Conservation (phyloP, 495 filamentous ascomycete genomes). For the Penicillium silybi region DNA sequence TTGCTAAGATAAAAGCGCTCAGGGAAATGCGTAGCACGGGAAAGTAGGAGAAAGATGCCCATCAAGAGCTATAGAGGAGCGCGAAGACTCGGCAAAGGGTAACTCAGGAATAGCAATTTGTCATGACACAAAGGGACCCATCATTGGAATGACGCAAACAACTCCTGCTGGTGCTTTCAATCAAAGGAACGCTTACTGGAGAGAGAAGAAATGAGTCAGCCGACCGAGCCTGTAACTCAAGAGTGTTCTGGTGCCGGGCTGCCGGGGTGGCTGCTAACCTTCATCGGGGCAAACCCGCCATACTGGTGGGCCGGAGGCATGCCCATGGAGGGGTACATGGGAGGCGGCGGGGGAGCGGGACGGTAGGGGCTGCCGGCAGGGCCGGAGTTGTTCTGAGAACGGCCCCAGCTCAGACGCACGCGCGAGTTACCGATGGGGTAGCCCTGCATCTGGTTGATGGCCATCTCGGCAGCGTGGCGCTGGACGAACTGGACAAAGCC, state of each 20-base stretch:
- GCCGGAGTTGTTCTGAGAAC: conserved; percentile 98
- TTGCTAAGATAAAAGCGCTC: conserved; percentile 48
- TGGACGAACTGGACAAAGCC: conserved; percentile 99
- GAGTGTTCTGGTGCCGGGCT: conserved; percentile 30
- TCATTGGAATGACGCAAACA: conserved; percentile 45
- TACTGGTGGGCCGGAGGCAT: conserved; percentile 73
- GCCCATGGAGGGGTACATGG: conserved; percentile 82
- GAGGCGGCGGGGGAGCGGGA: conserved; percentile 86
- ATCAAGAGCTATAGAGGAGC: conserved; percentile 43
- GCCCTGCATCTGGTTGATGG: conserved; percentile 99
- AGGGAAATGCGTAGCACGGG: conserved; percentile 44
- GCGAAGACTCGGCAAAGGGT: conserved; percentile 28
- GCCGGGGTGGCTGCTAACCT: conserved; percentile 53
- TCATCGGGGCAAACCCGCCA: conserved; percentile 69
- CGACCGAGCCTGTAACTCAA: conserved; percentile 32
- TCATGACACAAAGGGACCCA: conserved; percentile 44
- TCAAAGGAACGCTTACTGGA: conserved; percentile 45
- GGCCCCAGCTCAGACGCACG: conserved; percentile 94
- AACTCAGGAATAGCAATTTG: conserved; percentile 32
- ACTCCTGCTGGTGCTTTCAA: conserved; percentile 49
- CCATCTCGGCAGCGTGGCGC: conserved; percentile 98
- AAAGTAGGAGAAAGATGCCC: conserved; percentile 34
- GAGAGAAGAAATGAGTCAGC: conserved; percentile 26
- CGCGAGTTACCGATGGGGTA: conserved; percentile 99
- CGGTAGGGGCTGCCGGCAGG: conserved; percentile 96